Base-by-base conservation (phyloP, 108 stramenopile genomes). In the Stephanodiscus minutulus region DNA sequence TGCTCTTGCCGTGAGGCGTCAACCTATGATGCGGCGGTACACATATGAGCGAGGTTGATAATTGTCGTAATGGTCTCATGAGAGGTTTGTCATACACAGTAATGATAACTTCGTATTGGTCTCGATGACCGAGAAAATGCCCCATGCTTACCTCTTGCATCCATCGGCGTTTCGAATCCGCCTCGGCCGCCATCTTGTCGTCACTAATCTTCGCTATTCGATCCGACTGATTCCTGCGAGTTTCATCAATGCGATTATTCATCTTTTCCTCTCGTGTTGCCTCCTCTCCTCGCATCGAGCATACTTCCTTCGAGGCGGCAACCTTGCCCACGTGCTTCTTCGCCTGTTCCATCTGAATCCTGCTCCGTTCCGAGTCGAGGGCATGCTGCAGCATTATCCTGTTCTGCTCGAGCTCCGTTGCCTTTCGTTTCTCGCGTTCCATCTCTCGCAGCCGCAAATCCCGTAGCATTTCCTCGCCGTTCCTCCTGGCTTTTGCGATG, bases 311-410 rank as follows among this genome's bases (percentile, higher is more conserved):
- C 0, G 39, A 11, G 52, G 71, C 68, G 27, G 36, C 64, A 13
- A 68, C 79, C 49, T 68, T 82, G 25, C 83, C 75, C 54, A 52
- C 47, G 46, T 82, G 76, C 49, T 79, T 86, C 52, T 77, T 72
- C 11, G 77, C 68, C 33, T 70, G 18, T 66, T 86, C 85, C 12
- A 31, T 15, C 7, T 24, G 41, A 35, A 83, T 78, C 35, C 64
- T 48, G 11, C 28, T 67, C 24, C 46, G 52, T 66, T 86, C 85
- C 61, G 25, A 33, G 9, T 72, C 81, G 41, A 86, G 54, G 7
- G 76, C 81, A 64, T 81, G 64, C 24, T 81, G 43, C 12, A 86
- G 52, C 24, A 86, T 37, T 25, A 76, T 68, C 33, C 49, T 48
- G 27, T 86, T 81, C 39, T 61, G 76, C 22, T 83, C 55, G 11